Percentiles rank a stretch among this genome's conserved stretches.
Conservation (phyloP, 2,329 filamentous ascomycete genomes). For the Sarocladium brachiariae region DNA sequence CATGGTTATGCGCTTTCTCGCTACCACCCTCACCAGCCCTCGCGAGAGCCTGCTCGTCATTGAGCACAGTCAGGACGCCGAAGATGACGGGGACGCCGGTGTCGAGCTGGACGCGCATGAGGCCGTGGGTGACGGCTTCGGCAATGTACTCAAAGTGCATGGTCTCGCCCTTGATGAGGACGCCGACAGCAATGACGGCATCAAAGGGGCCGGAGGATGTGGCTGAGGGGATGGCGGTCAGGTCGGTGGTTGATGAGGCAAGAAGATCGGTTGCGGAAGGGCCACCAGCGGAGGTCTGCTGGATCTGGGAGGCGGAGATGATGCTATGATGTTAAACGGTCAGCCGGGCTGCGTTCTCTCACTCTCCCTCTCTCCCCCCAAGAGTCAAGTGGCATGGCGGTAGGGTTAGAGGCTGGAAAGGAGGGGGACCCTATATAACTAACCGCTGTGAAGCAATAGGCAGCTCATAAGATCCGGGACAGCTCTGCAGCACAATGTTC, state of each 20-base stretch:
- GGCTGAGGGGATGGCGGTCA: conserved; percentile 41
- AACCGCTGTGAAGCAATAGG: conserved; percentile 84
- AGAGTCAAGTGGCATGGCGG: neutral
- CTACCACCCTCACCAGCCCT: conserved; percentile 64
- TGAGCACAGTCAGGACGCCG: conserved; percentile 82
- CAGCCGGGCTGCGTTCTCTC: neutral
- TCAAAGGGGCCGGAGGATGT: conserved; percentile 65
- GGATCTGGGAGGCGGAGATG: conserved; percentile 79
- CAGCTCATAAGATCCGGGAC: conserved; percentile 91
- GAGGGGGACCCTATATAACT: conserved; percentile 15
- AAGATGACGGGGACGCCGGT: conserved; percentile 85
- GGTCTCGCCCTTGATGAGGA: conserved; percentile 96
- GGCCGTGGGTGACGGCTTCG: conserved; percentile 79
- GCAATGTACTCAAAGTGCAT: conserved; percentile 99
- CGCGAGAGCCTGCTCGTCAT: conserved; percentile 77
- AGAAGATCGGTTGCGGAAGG: conserved; percentile 72
- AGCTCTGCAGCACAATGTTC: conserved; percentile 83
- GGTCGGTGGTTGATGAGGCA: conserved; percentile 60
- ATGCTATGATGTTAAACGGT: conserved; percentile 49
- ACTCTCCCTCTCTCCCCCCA: neutral
- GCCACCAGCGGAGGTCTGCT: conserved; percentile 57
- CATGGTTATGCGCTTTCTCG: conserved; percentile 72
- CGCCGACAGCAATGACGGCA: conserved; percentile 89
- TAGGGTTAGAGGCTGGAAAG: neutral
- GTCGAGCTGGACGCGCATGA: conserved; percentile 93